Percentiles rank a stretch among this genome's conserved stretches.
Evolutionary conservation across 2,329 filamentous ascomycete species (phyloP).

Genomic region (Phaeosphaeria sp.): DNA sequence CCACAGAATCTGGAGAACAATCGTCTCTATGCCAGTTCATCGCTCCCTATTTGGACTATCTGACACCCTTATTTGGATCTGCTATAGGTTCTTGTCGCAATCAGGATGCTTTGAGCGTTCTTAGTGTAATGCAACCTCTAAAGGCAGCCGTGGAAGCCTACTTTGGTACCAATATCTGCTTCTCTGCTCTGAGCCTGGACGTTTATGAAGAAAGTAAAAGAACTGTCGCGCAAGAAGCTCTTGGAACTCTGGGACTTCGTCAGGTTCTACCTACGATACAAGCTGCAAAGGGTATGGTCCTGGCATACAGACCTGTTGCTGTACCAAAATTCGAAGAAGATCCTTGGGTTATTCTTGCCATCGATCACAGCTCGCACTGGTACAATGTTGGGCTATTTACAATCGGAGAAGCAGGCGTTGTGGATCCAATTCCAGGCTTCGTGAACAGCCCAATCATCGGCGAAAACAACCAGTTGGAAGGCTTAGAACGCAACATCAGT

Average conservation of each 20-base stretch:
- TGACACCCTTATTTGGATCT: constrained; percentile 5
- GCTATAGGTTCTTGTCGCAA: constrained; percentile 10
- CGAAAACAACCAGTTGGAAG: constrained; percentile 8
- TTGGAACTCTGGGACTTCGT: constrained; percentile 12
- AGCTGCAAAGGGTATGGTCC: constrained; percentile 3
- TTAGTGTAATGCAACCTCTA: constrained; percentile 8
- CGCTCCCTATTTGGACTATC: constrained; percentile 6
- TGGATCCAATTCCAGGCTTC: constrained; percentile 5
- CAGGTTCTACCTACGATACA: constrained; percentile 10
- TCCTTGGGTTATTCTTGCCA: constrained; percentile 4
- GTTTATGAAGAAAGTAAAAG: not conserved
- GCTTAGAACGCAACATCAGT: constrained; percentile 3
- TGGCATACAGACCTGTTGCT: constrained; percentile 2
- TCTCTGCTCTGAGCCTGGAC: constrained; percentile 9
- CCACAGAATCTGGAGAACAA: not conserved
- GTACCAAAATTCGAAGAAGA: constrained; percentile 7
- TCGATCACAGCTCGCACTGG: constrained; percentile 8
- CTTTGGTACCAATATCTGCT: constrained; percentile 19
- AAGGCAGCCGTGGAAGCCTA: constrained; percentile 16
- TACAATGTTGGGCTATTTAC: constrained; percentile 11
- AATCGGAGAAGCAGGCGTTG: constrained; percentile 10
- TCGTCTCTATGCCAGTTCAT: constrained; percentile 9
- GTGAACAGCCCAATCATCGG: constrained; percentile 4
- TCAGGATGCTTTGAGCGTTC: constrained; percentile 9
- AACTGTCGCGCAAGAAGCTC: constrained; percentile 10